Base-by-base conservation (phyloP, 2,329 filamentous ascomycete species). In the Daldinia sp. region DNA sequence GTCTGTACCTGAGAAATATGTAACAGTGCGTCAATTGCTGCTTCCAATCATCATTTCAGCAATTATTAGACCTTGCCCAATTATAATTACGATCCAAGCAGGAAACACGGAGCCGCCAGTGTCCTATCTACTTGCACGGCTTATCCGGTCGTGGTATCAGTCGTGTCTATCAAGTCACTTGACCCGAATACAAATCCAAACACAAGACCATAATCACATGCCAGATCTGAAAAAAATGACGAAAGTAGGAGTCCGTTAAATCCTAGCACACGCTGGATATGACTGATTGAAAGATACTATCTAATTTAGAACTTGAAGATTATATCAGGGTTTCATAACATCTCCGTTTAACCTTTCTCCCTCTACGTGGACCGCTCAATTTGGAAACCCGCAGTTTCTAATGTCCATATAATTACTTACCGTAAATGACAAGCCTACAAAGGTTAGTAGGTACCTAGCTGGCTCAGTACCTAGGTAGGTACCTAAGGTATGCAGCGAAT, bases 221-320 rank as follows among this genome's bases (percentile, higher is more conserved):
- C 68, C 51, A 69, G 63, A 67, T 69, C 63, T 58, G 48, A 46
- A 61, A 63, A 61, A 63, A 23, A 60, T 58, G 67, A 69, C 61
- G 55, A 59, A 50, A 56, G 53, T 46, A 41, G 28, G 12, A 23
- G 10, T 33, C 30, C 30, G 6, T 33, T 33, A 33, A 6, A 33
- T 33, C 30, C 6, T 33, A 33, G 30, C 30, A 33, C 30, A 6
- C 4, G 4, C 30, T 33, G 30, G 30, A 33, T 10, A 33, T 33
- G 9, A 6, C 30, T 33, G 6, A 33, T 33, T 33, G 30, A 2
- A 33, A 33, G 30, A 33, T 33, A 23, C 20, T 33, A 33, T 33
- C 30, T 10, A 2, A 23, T 33, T 33, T 33, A 4, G 30, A 26
- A 26, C 10, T 30, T 50, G 20, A 50, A 30, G 48, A 53, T 53